phyloP scores from a whole-genome alignment of 306 rosid species.

The Albizia julibrissin region DNA sequence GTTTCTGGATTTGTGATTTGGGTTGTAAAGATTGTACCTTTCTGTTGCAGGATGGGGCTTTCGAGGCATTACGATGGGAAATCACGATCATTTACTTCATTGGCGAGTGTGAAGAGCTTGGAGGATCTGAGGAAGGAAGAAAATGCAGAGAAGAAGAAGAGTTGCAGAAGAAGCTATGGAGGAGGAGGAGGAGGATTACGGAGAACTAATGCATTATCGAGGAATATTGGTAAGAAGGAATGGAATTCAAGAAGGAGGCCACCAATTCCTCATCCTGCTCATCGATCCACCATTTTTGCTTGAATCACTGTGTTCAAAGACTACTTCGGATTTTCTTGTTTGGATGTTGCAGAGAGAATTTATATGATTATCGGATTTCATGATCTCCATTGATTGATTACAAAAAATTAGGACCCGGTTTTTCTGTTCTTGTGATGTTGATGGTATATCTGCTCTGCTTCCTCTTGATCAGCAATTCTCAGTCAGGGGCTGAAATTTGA shows the following conservation, averaged over 20 bases:
- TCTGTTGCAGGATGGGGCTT: constrained; percentile 44
- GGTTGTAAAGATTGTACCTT: not conserved
- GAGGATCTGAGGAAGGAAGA: not conserved
- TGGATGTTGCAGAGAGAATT: not conserved
- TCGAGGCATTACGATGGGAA: constrained; percentile 51
- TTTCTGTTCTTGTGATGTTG: not conserved
- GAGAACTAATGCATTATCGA: constrained; percentile 5
- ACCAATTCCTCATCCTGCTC: constrained; percentile 31
- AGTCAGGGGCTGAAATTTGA: not conserved
- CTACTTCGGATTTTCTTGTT: not conserved
- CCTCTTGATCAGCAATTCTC: not conserved
- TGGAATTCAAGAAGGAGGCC: constrained; percentile 28
- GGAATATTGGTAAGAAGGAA: not conserved
- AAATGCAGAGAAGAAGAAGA: not conserved
- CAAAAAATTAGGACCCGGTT: no score
- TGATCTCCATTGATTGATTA: not conserved
- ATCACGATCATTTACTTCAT: constrained; percentile 45
- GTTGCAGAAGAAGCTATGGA: constrained; percentile 42
- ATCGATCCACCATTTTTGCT: constrained; percentile 33
- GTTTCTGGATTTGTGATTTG: not conserved
- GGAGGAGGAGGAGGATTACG: constrained; percentile 31
- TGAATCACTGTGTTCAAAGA: not conserved
- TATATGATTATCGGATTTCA: not conserved
- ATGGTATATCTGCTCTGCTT: no score
- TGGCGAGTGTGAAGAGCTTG: constrained; percentile 34